Evolutionary conservation across 2,329 filamentous ascomycete genomes (phyloP), one percentile per base, ranked within the genome.

Genomic region (Neonectria punicea): DNA sequence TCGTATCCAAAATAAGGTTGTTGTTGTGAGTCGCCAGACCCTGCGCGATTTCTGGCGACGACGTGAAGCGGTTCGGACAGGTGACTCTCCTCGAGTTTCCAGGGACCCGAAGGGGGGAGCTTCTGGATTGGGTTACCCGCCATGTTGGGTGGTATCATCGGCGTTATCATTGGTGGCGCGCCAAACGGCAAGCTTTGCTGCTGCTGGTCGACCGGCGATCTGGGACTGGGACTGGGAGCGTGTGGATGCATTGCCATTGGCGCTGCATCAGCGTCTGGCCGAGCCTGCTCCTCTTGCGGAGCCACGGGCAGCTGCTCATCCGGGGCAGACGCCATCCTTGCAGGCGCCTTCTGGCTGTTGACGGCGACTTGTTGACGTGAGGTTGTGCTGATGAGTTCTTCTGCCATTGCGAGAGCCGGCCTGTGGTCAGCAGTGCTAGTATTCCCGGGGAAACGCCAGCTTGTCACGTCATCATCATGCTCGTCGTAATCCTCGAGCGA

Each of bases 1-100:
- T 87, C 85, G 46, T 82, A 83, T 9, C 79, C 82, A 58, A 67
- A 74, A 44, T 61, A 70, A 30, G 68, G 68, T 30, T 69, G 68
- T 32, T 74, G 63, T 47, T 77, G 80, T 3, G 75, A 74, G 51
- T 67, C 66, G 18, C 70, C 71, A 2, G 76, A 77, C 18, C 74
- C 77, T 22, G 78, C 71, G 20, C 79, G 77, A 53, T 79, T 78
- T 56, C 76, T 77, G 10, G 74, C 70, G 3, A 78, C 72, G 4
- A 67, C 61, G 57, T 80, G 77, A 18, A 88, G 78, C 28, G 87
- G 87, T 66, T 86, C 82, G 1, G 82, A 76, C 39, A 89, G 77
- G 63, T 85, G 81, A 10, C 86, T 88, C 75, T 87, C 85, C 67
- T 88, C 81, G 6, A 86, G 75, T 54, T 83, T 85, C 86, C 86